phyloP scores from a whole-genome alignment of 176 grass and related monocot genomes.

The Oryza brachyantha region DNA sequence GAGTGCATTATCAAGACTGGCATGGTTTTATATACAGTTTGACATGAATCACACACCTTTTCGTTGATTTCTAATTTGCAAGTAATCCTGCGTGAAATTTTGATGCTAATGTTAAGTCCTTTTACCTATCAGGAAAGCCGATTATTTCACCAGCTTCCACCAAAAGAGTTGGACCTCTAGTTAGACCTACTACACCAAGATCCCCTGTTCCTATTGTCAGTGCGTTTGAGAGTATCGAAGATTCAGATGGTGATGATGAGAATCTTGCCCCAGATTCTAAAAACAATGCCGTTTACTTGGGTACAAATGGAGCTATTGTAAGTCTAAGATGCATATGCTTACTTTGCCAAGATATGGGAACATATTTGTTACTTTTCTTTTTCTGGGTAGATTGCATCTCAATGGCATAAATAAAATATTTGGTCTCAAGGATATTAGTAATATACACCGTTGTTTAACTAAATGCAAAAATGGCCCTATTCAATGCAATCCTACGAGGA shows the following conservation, averaged over 20 bases:
- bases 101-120: conserved; percentile 19
- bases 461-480: neutral
- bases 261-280: conserved; percentile 52
- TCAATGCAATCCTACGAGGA: neutral
- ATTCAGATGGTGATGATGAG: conserved; percentile 74
- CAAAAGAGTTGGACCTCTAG: conserved; percentile 52
- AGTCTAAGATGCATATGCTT: conserved; percentile 34
- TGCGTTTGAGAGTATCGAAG: conserved; percentile 59
- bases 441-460: conserved; percentile 2
- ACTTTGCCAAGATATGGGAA: neutral
- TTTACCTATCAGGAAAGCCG: conserved; percentile 37
- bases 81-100: neutral
- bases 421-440: neutral
- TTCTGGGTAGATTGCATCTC: neutral
- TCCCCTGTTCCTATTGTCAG: conserved; percentile 54
- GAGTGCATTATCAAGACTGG: neutral
- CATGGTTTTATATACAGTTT: neutral
- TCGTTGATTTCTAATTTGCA: neutral
- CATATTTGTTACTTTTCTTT: neutral
- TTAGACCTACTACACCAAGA: conserved; percentile 66
- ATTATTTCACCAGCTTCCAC: conserved; percentile 46
- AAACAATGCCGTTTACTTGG: conserved; percentile 44
- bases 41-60: neutral
- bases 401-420: neutral
- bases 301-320: conserved; percentile 61